Conservation (phyloP, 345 rosid genomes). For the Pistacia integerrima region DNA sequence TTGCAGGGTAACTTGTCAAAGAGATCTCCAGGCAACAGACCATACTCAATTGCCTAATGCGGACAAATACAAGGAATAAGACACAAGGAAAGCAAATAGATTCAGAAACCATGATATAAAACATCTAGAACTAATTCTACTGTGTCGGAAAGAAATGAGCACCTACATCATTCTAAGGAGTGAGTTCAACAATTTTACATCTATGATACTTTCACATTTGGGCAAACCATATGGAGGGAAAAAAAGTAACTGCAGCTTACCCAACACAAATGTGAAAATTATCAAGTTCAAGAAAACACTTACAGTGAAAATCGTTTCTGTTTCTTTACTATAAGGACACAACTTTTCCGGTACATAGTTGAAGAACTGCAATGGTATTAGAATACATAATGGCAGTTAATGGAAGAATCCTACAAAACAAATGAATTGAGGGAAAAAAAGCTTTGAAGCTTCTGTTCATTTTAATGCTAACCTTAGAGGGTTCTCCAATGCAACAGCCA, state of each 20-base stretch:
- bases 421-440: not conserved
- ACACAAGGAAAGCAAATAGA: not conserved
- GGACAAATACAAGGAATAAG: conserved; percentile 7
- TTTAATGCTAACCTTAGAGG: conserved; percentile 25
- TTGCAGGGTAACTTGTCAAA: conserved; percentile 35
- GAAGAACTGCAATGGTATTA: conserved; percentile 10
- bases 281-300: conserved; percentile 4
- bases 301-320: conserved; percentile 27
- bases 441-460: not conserved
- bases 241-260: not conserved
- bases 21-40: conserved; percentile 31
- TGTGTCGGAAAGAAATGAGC: not conserved
- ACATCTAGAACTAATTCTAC: not conserved
- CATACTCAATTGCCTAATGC: conserved; percentile 35
- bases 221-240: not conserved
- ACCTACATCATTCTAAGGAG: not conserved
- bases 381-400: not conserved
- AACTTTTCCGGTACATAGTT: conserved; percentile 19
- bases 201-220: not conserved
- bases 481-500: conserved; percentile 34
- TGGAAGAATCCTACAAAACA: not conserved
- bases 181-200: not conserved
- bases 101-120: not conserved
- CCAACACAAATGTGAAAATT: not conserved
- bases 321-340: conserved; percentile 27